These are phyloP conservation scores for Amesomyces nigricolor DNA, from an alignment of 2,329 filamentous ascomycete species.

Conservation along the genomic window DNA sequence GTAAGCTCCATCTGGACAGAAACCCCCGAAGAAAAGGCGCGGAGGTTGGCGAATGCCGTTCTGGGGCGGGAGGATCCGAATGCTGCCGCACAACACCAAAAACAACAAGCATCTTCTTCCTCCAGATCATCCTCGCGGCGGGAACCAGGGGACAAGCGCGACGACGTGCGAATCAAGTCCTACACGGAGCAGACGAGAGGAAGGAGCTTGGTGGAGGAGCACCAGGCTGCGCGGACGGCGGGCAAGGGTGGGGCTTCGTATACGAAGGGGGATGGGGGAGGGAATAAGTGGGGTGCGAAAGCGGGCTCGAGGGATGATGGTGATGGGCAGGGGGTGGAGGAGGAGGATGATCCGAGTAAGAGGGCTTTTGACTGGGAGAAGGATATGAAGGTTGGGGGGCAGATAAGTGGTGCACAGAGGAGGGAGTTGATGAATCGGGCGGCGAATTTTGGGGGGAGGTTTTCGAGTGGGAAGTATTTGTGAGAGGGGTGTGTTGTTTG, in stretches of 20 bases:
- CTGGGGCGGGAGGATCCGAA: conserved; percentile 58
- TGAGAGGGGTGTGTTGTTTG: conserved; percentile 2
- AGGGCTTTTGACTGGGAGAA: conserved; percentile 87
- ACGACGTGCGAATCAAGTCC: conserved; percentile 41
- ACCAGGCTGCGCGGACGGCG: conserved; percentile 35
- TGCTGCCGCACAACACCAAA: conserved; percentile 4
- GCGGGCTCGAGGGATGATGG: conserved; percentile 13
- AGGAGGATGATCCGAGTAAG: conserved; percentile 86
- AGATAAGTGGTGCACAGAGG: conserved; percentile 66
- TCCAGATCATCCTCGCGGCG: not conserved
- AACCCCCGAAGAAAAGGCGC: conserved; percentile 80
- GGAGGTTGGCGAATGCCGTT: conserved; percentile 73
- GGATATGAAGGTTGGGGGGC: conserved; percentile 75
- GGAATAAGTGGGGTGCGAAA: conserved; percentile 5
- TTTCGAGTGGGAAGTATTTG: conserved; percentile 67
- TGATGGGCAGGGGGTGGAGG: conserved; percentile 31
- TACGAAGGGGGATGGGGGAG: not conserved
- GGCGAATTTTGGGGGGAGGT: conserved; percentile 74
- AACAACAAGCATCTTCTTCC: no score
- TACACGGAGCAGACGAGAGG: conserved; percentile 50
- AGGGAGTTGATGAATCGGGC: conserved; percentile 75
- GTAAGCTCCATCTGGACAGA: conserved; percentile 81
- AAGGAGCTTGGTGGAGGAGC: conserved; percentile 55
- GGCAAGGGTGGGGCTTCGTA: conserved; percentile 8
- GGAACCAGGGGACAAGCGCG: conserved; percentile 40